Evolutionary conservation across 768 basidiomycete genomes (phyloP).

Genomic region (Hericium erinaceus): DNA sequence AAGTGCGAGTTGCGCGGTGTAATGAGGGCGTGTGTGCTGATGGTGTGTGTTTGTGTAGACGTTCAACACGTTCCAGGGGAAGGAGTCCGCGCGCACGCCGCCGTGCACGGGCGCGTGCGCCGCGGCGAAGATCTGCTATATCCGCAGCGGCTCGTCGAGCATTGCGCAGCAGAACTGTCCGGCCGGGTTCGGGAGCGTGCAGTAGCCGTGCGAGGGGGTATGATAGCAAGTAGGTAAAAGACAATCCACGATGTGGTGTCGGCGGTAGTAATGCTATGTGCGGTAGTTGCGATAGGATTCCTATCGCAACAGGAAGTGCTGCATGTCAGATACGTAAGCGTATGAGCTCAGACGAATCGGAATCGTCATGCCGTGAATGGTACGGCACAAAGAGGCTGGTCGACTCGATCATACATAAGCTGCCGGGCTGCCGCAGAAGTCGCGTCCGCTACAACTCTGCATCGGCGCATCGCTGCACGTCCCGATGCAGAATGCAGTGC

Average conservation of each 20-base stretch:
- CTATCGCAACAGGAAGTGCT: too few relatives aligned
- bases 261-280: not conserved
- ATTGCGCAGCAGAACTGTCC: slow-evolving; percentile 53
- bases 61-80: slow-evolving; percentile 68
- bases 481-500: too few relatives aligned
- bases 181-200: slow-evolving; percentile 58
- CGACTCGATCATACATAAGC: too few relatives aligned
- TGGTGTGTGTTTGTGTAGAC: slow-evolving; percentile 25
- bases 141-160: slow-evolving; percentile 61
- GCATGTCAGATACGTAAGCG: too few relatives aligned
- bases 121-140: slow-evolving; percentile 67
- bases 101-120: slow-evolving; percentile 54
- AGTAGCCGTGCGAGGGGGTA: slow-evolving; percentile 16
- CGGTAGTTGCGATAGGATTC: not conserved
- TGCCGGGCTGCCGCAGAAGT: too few relatives aligned
- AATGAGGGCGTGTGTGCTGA: not conserved
- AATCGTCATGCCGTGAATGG: too few relatives aligned
- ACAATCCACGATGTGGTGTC: not conserved
- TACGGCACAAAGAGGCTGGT: too few relatives aligned
- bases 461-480: too few relatives aligned
- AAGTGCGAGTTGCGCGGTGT: slow-evolving; percentile 5
- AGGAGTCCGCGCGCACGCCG: slow-evolving; percentile 44
- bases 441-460: too few relatives aligned
- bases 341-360: too few relatives aligned
- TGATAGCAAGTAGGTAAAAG: not conserved